Evolutionary conservation across 352 stramenopile species (phyloP).

Genomic region (Hyaloperonospora brassicae): DNA sequence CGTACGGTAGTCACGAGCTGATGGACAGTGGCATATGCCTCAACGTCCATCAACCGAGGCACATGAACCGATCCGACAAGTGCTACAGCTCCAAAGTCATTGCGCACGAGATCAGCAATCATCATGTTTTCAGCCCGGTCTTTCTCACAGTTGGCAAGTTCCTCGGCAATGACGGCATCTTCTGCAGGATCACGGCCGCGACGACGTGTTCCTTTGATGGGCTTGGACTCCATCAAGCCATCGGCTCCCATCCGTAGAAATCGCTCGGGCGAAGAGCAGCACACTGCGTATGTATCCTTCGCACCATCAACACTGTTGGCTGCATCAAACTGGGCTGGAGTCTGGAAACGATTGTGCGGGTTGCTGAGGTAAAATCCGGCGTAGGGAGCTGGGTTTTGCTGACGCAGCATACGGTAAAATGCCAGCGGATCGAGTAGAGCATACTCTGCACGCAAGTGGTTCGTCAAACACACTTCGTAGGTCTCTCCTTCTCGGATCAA

Average conservation of each 20-base stretch:
- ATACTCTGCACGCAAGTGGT: slow-evolving; percentile 75
- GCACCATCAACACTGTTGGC: slow-evolving; percentile 1
- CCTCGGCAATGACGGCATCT: slow-evolving; percentile 55
- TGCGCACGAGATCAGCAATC: slow-evolving; percentile 95
- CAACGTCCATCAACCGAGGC: slow-evolving; percentile 90
- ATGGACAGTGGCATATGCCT: slow-evolving; percentile 95
- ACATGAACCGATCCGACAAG: slow-evolving; percentile 89
- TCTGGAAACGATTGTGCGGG: slow-evolving; percentile 26
- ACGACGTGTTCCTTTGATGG: slow-evolving; percentile 93
- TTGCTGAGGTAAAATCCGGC: slow-evolving; percentile 87
- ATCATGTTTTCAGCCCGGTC: slow-evolving; percentile 96
- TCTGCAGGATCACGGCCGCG: slow-evolving; percentile 37
- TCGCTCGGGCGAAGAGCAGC: slow-evolving; percentile 93
- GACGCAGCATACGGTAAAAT: slow-evolving; percentile 89
- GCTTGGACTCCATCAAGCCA: slow-evolving; percentile 92
- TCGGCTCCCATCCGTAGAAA: slow-evolving; percentile 80
- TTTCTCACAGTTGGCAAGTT: slow-evolving; percentile 85
- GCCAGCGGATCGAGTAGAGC: slow-evolving; percentile 37
- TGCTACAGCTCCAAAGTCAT: slow-evolving; percentile 93
- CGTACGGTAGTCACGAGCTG: slow-evolving; percentile 95
- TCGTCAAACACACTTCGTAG: slow-evolving; percentile 95
- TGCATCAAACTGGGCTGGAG: background rate
- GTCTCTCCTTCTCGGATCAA: slow-evolving; percentile 90
- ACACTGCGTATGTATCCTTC: slow-evolving; percentile 82
- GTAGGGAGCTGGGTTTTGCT: slow-evolving; percentile 92